Evolutionary conservation across 345 rosid species (phyloP).

Genomic region (Dipteronia sinensis): DNA sequence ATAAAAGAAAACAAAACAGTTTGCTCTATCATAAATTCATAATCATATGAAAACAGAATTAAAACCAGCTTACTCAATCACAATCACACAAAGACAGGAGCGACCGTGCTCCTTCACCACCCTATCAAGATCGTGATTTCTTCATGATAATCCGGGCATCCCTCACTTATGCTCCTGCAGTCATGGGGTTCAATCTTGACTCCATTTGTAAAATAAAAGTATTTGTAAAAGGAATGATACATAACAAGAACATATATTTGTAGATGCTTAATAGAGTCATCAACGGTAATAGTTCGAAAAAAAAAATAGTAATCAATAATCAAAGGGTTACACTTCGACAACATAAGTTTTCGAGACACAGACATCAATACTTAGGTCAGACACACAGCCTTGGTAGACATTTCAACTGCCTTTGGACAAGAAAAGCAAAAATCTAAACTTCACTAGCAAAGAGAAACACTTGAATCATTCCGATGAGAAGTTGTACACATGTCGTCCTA

Average conservation of each 20-base stretch:
- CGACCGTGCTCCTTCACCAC: no score
- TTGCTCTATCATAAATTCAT: not conserved
- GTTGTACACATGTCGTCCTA: constrained; percentile 11
- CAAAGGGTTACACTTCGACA: not conserved
- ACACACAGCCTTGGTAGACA: constrained; percentile 9
- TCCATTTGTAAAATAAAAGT: not conserved
- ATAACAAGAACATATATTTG: not conserved
- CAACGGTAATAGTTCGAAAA: no score
- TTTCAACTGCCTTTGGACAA: constrained; percentile 19
- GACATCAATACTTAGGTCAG: not conserved
- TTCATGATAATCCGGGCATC: no score
- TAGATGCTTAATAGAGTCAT: not conserved
- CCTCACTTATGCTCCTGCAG: no score
- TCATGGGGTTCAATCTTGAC: not conserved
- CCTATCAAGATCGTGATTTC: no score
- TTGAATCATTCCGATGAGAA: not conserved
- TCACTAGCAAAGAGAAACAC: constrained; percentile 6
- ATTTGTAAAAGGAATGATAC: not conserved
- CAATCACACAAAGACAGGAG: no score
- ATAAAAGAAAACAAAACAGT: not conserved
- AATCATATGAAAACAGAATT: not conserved
- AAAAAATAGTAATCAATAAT: not conserved
- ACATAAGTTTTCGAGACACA: constrained; percentile 1
- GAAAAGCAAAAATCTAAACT: not conserved
- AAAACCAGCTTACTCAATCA: no score